Evolutionary conservation across 228 moss, liverwort and hornwort species (phyloP), one percentile per base, ranked within the genome.

Genomic region (Sphagnum magellanicum): DNA sequence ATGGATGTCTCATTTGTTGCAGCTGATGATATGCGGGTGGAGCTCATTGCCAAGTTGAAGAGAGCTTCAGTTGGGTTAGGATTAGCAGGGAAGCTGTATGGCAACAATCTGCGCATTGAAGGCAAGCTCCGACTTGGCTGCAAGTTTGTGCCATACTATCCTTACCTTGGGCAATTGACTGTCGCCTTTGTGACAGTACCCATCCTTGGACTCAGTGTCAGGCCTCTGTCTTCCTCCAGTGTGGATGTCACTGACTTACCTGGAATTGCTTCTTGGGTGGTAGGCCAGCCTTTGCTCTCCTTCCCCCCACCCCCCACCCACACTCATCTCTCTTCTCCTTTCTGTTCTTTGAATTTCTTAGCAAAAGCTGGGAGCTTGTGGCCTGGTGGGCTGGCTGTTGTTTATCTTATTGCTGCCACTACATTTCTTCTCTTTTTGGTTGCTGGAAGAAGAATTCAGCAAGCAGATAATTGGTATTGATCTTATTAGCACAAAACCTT

Each of bases 241-340:
- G 79, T 84, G 52, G 83, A 84, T 73, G 79, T 84, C 14, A 84
- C 83, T 6, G 83, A 84, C 53, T 75, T 84, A 71, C 83, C 83
- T 10, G 83, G 83, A 63, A 84, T 84, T 48, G 83, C 83, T 68
- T 79, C 83, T 1, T 84, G 83, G 83, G 83, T 84, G 83, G 83
- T 84, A 84, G 59, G 67, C 48, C 32, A 32, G 32, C 3, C 32
- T 32, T 32, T 32, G 32, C 2, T 59, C 15, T 11, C 59, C 59
- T 59, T 11, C 15, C 3, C 11, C 15, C 59, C 32, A 3, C 1
- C 32, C 32, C 32, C 32, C 3, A 32, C 32, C 32, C 32, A 32
- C 3, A 32, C 32, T 1, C 15, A 11, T 15, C 59, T 59, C 15
- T 15, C 59, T 59, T 32, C 32, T 32, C 32, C 32, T 32, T 32